A percentile compares a stretch with the other conserved stretches of the same genome.
These are phyloP conservation scores for Aspergillus affinis DNA, from an alignment of 495 filamentous ascomycete genomes.

Conservation along the genomic window DNA sequence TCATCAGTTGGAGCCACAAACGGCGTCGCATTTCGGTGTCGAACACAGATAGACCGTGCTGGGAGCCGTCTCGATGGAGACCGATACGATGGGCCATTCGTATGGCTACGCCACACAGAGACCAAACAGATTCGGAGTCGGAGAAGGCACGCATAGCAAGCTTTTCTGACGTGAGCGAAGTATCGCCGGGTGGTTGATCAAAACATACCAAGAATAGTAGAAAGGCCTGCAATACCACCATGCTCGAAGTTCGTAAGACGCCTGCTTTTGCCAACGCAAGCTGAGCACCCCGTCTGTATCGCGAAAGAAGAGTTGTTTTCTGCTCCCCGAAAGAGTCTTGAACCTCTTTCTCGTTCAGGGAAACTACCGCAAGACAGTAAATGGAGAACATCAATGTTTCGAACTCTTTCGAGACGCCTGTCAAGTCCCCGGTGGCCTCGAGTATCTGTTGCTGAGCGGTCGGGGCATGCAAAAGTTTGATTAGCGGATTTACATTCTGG, in stretches of 20 bases:
- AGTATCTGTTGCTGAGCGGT: constrained; percentile 49
- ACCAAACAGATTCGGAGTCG: constrained; percentile 45
- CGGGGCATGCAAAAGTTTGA: constrained; percentile 69
- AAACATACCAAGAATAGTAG: constrained; percentile 41
- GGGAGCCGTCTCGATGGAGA: constrained; percentile 43
- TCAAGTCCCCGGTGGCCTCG: constrained; percentile 35
- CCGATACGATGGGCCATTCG: constrained; percentile 47
- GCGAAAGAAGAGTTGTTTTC: constrained; percentile 36
- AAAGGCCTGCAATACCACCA: constrained; percentile 47
- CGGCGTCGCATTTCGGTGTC: constrained; percentile 48
- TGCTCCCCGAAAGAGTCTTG: constrained; percentile 40
- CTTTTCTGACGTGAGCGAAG: constrained; percentile 10
- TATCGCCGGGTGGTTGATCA: background rate
- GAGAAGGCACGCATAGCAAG: constrained; percentile 32
- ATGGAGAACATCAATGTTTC: constrained; percentile 52
- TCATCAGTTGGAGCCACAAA: constrained; percentile 39
- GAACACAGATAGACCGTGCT: constrained; percentile 37
- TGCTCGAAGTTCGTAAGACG: constrained; percentile 43
- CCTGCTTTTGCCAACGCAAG: constrained; percentile 47
- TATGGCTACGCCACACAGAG: constrained; percentile 39
- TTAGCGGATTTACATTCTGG: constrained; percentile 66
- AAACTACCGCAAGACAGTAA: constrained; percentile 44
- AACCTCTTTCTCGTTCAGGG: constrained; percentile 39
- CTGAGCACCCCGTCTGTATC: constrained; percentile 44
- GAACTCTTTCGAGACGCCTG: constrained; percentile 32